A percentile compares a stretch with the other conserved stretches of the same genome.
These are phyloP conservation scores for Colletotrichum euphorbiae DNA, from an alignment of 2,329 filamentous ascomycete genomes.

Conservation along the genomic window DNA sequence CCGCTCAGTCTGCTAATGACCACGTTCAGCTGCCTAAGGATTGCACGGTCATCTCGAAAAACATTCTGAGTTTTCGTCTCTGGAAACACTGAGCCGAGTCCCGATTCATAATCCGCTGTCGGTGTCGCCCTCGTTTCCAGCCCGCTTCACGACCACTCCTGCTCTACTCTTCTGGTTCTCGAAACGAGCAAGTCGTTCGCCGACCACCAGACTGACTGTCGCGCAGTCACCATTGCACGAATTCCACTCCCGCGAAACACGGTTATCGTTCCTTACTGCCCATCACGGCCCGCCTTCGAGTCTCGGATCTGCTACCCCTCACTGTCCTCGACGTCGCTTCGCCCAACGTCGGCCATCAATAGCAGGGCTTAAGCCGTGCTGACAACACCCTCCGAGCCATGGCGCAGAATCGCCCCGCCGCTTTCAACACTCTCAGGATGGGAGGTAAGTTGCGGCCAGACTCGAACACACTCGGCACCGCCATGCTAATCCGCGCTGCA, in stretches of 20 bases:
- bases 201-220: slow-evolving; percentile 4
- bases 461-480: slow-evolving; percentile 31
- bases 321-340: slow-evolving; percentile 42
- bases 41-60: slow-evolving; percentile 22
- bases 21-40: slow-evolving; percentile 6
- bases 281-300: slow-evolving; percentile 52
- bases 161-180: background rate
- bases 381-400: slow-evolving; percentile 58
- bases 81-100: slow-evolving; percentile 17
- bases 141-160: slow-evolving; percentile 12
- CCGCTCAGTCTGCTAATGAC: slow-evolving; percentile 23
- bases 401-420: slow-evolving; percentile 92
- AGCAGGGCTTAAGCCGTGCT: slow-evolving; percentile 39
- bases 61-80: background rate
- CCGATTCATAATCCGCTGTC: slow-evolving; percentile 25
- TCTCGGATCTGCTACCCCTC: slow-evolving; percentile 46
- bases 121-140: slow-evolving; percentile 22
- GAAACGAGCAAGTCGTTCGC: slow-evolving; percentile 32
- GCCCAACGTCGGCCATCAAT: slow-evolving; percentile 39
- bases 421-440: slow-evolving; percentile 91
- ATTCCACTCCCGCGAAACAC: slow-evolving; percentile 2
- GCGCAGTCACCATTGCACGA: slow-evolving; percentile 34
- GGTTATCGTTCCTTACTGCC: slow-evolving; percentile 43
- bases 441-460: slow-evolving; percentile 77
- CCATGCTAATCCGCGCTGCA: slow-evolving; percentile 52